phyloP scores from a whole-genome alignment of 2,329 filamentous ascomycete genomes.

The Pseudohalonectria lignicola region DNA sequence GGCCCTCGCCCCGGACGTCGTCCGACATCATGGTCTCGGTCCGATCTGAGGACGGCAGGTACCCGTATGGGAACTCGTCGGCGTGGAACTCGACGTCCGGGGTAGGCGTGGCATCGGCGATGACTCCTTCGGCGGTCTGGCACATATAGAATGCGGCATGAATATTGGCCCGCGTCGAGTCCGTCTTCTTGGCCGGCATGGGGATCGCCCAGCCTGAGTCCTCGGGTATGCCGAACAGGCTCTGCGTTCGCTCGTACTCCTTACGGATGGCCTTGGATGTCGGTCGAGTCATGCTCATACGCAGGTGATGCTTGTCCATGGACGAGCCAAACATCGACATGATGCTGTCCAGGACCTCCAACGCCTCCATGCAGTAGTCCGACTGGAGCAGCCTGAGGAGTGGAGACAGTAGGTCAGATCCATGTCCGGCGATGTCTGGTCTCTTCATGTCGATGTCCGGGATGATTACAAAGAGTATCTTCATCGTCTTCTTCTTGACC shows the following conservation, averaged over 20 bases:
- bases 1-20: constrained; percentile 58
- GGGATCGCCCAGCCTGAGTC: constrained; percentile 94
- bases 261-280: constrained; percentile 80
- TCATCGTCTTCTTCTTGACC: constrained; percentile 91
- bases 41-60: constrained; percentile 58
- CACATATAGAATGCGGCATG: constrained; percentile 96
- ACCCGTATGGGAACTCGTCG: constrained; percentile 77
- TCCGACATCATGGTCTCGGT: constrained; percentile 92
- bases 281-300: constrained; percentile 95
- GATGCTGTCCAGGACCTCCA: constrained; percentile 87
- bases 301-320: constrained; percentile 86
- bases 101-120: constrained; percentile 53
- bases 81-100: constrained; percentile 87
- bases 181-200: constrained; percentile 80
- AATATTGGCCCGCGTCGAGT: constrained; percentile 79
- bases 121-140: constrained; percentile 51
- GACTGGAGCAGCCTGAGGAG: constrained; percentile 82
- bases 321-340: constrained; percentile 88
- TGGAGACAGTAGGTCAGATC: constrained; percentile 90
- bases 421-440: constrained; percentile 78
- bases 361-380: constrained; percentile 83
- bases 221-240: constrained; percentile 92
- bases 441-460: constrained; percentile 90
- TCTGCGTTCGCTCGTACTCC: constrained; percentile 89
- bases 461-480: constrained; percentile 73